phyloP scores from a whole-genome alignment of 345 rosid species.

The Ailanthus altissimus region DNA sequence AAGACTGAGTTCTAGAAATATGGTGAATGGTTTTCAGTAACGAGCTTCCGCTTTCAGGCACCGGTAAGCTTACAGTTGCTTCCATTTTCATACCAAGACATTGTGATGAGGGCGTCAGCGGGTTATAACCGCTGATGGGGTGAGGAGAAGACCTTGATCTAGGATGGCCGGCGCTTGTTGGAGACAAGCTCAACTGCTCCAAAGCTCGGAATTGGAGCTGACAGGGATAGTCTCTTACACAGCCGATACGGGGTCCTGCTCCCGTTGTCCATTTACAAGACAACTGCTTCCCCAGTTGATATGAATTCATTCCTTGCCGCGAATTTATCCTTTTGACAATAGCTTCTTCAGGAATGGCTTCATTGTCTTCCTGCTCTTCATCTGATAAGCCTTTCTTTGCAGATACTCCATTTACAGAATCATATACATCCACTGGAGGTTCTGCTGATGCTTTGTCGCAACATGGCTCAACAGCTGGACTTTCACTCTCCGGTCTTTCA shows the following conservation, averaged over 20 bases:
- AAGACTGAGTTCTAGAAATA: constrained; percentile 16
- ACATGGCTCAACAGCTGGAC: constrained; percentile 22
- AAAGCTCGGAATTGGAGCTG: constrained; percentile 81
- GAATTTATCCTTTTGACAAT: constrained; percentile 66
- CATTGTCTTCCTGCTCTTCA: constrained; percentile 31
- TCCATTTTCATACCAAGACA: constrained; percentile 12
- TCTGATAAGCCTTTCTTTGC: constrained; percentile 21
- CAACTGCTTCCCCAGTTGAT: constrained; percentile 79
- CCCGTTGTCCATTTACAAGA: constrained; percentile 95
- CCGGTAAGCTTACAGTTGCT: neutral
- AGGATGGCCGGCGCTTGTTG: constrained; percentile 47
- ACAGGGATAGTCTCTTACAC: constrained; percentile 86
- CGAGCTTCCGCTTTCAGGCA: constrained; percentile 1
- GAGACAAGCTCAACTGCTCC: constrained; percentile 86
- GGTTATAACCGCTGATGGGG: constrained; percentile 21
- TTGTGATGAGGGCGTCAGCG: neutral
- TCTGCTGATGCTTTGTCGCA: constrained; percentile 16
- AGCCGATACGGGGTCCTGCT: constrained; percentile 94
- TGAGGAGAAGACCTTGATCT: constrained; percentile 40
- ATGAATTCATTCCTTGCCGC: constrained; percentile 54
- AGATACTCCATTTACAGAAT: constrained; percentile 36
- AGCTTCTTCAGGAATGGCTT: constrained; percentile 46
- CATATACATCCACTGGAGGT: constrained; percentile 38
- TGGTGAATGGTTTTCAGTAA: constrained; percentile 3
- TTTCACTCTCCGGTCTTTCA: constrained; percentile 24